Base-by-base conservation (phyloP, 495 filamentous ascomycete species). In the Penicillium maclennaniae region DNA sequence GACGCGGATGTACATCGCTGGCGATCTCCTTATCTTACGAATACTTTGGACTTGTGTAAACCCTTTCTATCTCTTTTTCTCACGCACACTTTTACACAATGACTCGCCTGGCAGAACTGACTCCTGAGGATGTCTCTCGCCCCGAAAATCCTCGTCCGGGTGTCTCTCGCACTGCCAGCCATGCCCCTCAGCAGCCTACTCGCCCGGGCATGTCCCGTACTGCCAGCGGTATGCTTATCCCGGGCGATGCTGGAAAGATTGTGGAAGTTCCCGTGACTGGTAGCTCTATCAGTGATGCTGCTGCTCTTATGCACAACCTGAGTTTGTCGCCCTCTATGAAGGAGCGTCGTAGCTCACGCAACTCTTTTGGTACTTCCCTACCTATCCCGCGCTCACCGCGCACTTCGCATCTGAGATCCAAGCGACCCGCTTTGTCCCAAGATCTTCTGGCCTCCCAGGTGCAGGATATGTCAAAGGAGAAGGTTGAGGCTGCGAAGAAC, bases 311-410 rank as follows among this genome's bases (percentile, higher is more conserved):
- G 87, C 87, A 90, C 75, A 79, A 80, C 52, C 72, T 91, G 67
- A 87, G 83, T 55, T 65, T 84, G 26, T 67, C 79, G 4, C 87
- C 86, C 7, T 89, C 87, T 2, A 79, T 80, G 68, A 82, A 79
- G 66, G 81, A 85, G 49, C 75, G 87, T 34, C 74, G 87, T 43
- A 74, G 82, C 20, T 90, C 88, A 31, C 80, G 87, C 54, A 92
- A 90, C 79, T 91, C 87, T 12, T 90, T 92, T 60, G 87, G 87
- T 44, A 77, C 85, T 37, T 82, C 85, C 15, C 81, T 92, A 10
- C 88, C 87, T 37, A 92, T 91, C 53, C 88, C 87, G 27, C 72
- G 82, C 45, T 84, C 86, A 23, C 88, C 87, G 63, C 77, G 86
- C 43, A 78, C 79, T 52, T 87, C 85, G 3, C 80, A 86, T 5